A percentile compares a stretch with the other conserved stretches of the same genome.
phyloP scores from a whole-genome alignment of 169 alveolate genomes.

The Cryptosporidium parvum region DNA sequence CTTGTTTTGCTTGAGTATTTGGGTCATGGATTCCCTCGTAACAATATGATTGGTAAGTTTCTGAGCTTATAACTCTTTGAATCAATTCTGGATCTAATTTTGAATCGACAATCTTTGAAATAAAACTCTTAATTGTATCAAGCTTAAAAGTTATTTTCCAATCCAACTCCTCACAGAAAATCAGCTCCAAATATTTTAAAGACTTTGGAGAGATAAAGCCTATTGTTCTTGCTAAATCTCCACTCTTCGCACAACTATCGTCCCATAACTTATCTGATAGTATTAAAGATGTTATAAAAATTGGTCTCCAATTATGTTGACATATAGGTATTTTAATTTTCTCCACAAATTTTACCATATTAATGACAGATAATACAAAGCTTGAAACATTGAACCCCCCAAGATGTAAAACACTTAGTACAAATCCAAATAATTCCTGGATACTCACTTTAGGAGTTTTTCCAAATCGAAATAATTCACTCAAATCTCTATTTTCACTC shows the following conservation, averaged over 20 bases:
- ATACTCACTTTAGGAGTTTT: slow-evolving; percentile 36
- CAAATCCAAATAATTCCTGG: slow-evolving; percentile 66
- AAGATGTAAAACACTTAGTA: slow-evolving; percentile 30
- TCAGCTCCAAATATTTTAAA: slow-evolving; percentile 37
- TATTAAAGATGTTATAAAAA: slow-evolving; percentile 38
- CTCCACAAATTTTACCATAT: slow-evolving; percentile 7
- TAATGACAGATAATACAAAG: slow-evolving; percentile 51
- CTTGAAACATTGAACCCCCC: slow-evolving; percentile 67
- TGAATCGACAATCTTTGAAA: slow-evolving; percentile 10
- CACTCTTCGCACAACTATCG: slow-evolving; percentile 69
- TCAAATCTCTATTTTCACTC: slow-evolving; percentile 1
- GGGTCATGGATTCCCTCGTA: slow-evolving; percentile 26
- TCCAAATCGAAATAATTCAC: slow-evolving; percentile 41
- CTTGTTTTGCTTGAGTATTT: not conserved
- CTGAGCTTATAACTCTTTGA: slow-evolving; percentile 38
- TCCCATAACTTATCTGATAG: slow-evolving; percentile 70
- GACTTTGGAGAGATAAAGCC: slow-evolving; percentile 55
- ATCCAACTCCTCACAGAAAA: slow-evolving; percentile 17
- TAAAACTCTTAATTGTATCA: slow-evolving; percentile 16
- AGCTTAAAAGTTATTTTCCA: slow-evolving; percentile 37
- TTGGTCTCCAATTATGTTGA: slow-evolving; percentile 72
- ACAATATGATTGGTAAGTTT: slow-evolving; percentile 53
- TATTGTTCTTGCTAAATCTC: slow-evolving; percentile 29
- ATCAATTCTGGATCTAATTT: not conserved
- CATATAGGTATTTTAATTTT: slow-evolving; percentile 28